These are phyloP conservation scores for Litchi chinensis DNA, from an alignment of 345 rosid species.

Conservation along the genomic window DNA sequence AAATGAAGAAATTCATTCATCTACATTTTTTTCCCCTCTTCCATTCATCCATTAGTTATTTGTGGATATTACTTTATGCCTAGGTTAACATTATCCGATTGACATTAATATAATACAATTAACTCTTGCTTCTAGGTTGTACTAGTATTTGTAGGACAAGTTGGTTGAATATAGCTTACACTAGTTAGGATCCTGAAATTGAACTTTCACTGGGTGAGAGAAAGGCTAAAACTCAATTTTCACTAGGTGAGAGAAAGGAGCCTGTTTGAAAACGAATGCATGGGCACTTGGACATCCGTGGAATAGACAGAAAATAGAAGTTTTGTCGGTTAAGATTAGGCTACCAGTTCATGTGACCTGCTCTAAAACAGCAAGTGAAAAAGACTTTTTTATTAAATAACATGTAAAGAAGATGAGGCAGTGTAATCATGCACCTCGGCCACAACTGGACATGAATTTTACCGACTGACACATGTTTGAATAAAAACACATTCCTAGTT, in stretches of 20 bases:
- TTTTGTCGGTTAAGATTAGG: conserved; percentile 12
- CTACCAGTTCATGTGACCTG: background rate
- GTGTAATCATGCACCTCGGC: background rate
- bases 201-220: background rate
- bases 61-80: no score
- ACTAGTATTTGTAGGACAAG: no score
- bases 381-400: background rate
- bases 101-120: no score
- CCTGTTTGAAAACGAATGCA: background rate
- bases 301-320: background rate
- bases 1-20: no score
- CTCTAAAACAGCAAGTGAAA: background rate
- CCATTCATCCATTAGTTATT: no score
- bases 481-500: background rate
- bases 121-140: no score
- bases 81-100: no score
- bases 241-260: no score
- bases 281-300: background rate
- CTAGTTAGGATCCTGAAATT: background rate
- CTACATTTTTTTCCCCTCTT: no score
- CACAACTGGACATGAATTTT: background rate
- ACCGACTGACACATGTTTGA: no score
- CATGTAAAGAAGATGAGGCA: background rate
- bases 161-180: no score
- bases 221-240: no score